phyloP scores from a whole-genome alignment of 768 basidiomycete species.

The Podaxis mareebaensis region DNA sequence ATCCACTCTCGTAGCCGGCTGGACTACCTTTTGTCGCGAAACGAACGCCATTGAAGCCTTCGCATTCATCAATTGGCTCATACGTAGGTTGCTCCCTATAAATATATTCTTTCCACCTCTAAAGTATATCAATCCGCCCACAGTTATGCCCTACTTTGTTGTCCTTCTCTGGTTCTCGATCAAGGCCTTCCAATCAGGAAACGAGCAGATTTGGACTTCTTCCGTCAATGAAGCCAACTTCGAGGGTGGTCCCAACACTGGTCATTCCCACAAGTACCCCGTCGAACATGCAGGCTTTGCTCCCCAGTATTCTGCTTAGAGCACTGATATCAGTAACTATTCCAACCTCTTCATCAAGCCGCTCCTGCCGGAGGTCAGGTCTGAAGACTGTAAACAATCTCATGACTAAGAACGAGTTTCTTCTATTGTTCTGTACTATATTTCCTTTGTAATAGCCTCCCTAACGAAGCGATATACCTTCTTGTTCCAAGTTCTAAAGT shows the following conservation, averaged over 20 bases:
- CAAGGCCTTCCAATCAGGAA: slow-evolving; percentile 32
- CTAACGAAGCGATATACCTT: no score
- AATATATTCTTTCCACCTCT: not conserved
- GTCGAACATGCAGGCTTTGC: not conserved
- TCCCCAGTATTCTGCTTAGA: slow-evolving; percentile 12
- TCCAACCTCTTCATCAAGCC: no score
- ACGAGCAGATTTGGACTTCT: slow-evolving; percentile 36
- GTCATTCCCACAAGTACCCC: not conserved
- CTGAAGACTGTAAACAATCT: no score
- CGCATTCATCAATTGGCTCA: slow-evolving; percentile 43
- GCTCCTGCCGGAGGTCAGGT: no score
- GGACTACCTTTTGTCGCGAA: slow-evolving; percentile 33
- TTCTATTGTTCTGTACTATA: no score
- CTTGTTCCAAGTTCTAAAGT: no score
- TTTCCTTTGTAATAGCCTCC: no score
- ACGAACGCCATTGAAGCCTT: slow-evolving; percentile 43
- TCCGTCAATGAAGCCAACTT: slow-evolving; percentile 32
- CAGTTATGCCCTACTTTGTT: slow-evolving; percentile 38
- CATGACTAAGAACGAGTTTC: no score
- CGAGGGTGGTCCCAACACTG: slow-evolving; percentile 21
- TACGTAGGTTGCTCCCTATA: slow-evolving; percentile 30
- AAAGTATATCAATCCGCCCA: not conserved
- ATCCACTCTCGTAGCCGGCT: not conserved
- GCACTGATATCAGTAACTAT: no score
- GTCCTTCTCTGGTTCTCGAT: slow-evolving; percentile 32